A percentile compares a stretch with the other conserved stretches of the same genome.
Evolutionary conservation across 352 stramenopile species (phyloP).

Genomic region (Globisporangium emineosum): DNA sequence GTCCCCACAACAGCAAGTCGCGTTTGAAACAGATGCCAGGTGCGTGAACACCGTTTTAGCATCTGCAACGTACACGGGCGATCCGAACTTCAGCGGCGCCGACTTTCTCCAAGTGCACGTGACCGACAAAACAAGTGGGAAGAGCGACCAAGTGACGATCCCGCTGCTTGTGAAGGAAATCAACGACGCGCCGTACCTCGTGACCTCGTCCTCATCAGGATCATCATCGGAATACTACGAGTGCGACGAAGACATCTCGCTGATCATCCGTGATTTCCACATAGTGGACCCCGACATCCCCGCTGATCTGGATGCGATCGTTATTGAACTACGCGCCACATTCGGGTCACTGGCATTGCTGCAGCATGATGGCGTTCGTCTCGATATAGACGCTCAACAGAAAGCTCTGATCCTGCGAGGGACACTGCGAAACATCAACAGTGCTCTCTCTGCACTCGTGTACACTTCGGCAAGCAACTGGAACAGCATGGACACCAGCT

Average conservation of each 20-base stretch:
- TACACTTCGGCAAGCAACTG: constrained; percentile 61
- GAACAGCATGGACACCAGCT: constrained; percentile 51
- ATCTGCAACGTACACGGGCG: constrained; percentile 33
- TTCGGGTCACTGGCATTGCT: constrained; percentile 42
- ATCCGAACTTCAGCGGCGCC: constrained; percentile 40
- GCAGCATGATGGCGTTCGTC: background rate
- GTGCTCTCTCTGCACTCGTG: constrained; percentile 34
- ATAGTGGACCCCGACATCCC: constrained; percentile 47
- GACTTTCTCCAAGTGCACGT: constrained; percentile 42
- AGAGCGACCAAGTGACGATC: constrained; percentile 31
- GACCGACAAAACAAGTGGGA: constrained; percentile 8
- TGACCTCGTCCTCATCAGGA: background rate
- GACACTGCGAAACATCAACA: constrained; percentile 38
- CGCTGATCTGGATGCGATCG: constrained; percentile 5
- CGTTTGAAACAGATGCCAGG: constrained; percentile 27
- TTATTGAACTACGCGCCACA: constrained; percentile 25
- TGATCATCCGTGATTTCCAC: constrained; percentile 40
- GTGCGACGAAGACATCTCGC: constrained; percentile 46
- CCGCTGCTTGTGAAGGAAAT: constrained; percentile 46
- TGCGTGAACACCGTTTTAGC: constrained; percentile 42
- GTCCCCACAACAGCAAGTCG: constrained; percentile 6
- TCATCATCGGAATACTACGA: constrained; percentile 38
- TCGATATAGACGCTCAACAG: background rate
- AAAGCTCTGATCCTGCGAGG: constrained; percentile 32
- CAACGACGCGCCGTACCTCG: constrained; percentile 71